Base-by-base conservation (phyloP, 345 rosid species). In the Eucalyptus sp. region DNA sequence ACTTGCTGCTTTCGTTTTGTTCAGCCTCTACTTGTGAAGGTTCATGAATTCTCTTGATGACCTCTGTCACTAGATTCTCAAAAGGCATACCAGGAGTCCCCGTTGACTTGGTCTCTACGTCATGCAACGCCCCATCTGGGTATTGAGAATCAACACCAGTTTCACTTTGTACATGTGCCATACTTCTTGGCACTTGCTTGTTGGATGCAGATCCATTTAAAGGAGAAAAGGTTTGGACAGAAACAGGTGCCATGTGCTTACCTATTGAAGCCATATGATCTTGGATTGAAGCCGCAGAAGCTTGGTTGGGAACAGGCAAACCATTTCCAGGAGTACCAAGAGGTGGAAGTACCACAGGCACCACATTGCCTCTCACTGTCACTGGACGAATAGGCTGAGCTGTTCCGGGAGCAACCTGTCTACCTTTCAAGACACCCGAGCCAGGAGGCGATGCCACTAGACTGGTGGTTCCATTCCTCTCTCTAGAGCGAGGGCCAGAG, bases 1-100 rank as follows among this genome's bases (percentile, higher is more conserved):
- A 89, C 80, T 86, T 68, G 86, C 76, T 62, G 76, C 87, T 87
- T 52, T 88, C 89, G 49, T 90, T 71, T 89, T 92, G 88, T 87
- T 86, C n/a, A 51, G 91, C 93, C 54, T 51, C 90, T 89, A 93
- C 92, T 22, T 91, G 90, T 33, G 91, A 60, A 50, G 94, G 93
- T 43, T 68, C 90, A 90, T 92, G 92, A 89, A 90, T 87, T 90
- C 94, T 92, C 89, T 93, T 92, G 88, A 92, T 92, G 76, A 93
- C 96, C 87, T 95, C 96, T 22, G 93, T 91, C 58, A 95, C 90
- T 85, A 95, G 95, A 86, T 92, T 94, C 94, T 93, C 99, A 88
- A 95, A 95, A 48, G 94, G 97, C 89, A 87, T 91, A 68, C 89
- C 90, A 33, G 94, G 86, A 54, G 79, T 60, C 86, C 56, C 87